phyloP scores from a whole-genome alignment of 805 yeast species.

The Nakazawaea ishiwadae region DNA sequence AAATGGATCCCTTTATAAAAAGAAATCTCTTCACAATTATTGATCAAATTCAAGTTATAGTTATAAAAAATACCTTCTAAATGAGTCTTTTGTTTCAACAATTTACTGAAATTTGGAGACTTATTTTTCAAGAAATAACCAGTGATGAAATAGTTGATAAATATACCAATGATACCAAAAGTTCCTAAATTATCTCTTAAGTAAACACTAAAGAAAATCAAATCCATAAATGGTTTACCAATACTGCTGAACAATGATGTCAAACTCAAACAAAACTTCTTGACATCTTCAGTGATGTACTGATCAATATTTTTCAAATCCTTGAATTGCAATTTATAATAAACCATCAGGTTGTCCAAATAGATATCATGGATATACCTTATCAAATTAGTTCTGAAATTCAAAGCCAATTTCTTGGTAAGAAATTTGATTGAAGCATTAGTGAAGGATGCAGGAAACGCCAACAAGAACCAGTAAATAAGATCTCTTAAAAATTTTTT shows the following conservation, averaged over 20 bases:
- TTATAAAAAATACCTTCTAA: slow-evolving; percentile 88
- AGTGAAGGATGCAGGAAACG: slow-evolving; percentile 90
- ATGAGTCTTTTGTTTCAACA: slow-evolving; percentile 67
- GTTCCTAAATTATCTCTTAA: slow-evolving; percentile 83
- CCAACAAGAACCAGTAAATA: slow-evolving; percentile 82
- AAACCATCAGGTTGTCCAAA: slow-evolving; percentile 73
- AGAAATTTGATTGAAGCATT: slow-evolving; percentile 84
- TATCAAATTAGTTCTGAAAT: slow-evolving; percentile 78
- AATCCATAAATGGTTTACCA: slow-evolving; percentile 88
- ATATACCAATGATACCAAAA: slow-evolving; percentile 78
- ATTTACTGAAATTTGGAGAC: slow-evolving; percentile 82
- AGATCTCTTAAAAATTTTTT: slow-evolving; percentile 71
- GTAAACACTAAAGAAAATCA: slow-evolving; percentile 79
- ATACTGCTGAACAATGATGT: slow-evolving; percentile 81
- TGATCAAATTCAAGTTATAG: slow-evolving; percentile 78
- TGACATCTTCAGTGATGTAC: slow-evolving; percentile 80
- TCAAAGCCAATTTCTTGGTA: slow-evolving; percentile 70
- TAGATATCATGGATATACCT: slow-evolving; percentile 90
- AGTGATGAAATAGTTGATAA: slow-evolving; percentile 73
- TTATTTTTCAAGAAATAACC: slow-evolving; percentile 67
- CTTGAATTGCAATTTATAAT: slow-evolving; percentile 73
- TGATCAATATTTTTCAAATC: slow-evolving; percentile 70
- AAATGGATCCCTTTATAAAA: slow-evolving; percentile 85
- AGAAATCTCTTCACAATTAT: slow-evolving; percentile 90
- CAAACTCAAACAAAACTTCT: slow-evolving; percentile 73